Base-by-base conservation (phyloP, 176 grass and related monocot genomes). In the Tuctoria greenei region DNA sequence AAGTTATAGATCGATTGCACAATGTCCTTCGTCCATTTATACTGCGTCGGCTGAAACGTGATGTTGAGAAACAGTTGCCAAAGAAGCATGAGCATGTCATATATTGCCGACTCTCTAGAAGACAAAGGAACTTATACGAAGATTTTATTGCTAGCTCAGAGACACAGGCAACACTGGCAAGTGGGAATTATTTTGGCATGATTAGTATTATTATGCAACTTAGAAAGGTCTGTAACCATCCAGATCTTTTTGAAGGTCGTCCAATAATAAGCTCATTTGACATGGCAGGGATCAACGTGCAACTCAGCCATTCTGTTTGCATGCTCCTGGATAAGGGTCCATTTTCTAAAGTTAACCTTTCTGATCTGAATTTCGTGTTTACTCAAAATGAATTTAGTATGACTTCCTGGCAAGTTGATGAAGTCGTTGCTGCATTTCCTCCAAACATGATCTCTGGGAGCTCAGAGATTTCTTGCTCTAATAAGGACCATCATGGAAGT, bases 201-300 rank as follows among this genome's bases (percentile, higher is more conserved):
- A 99, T 99, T 74, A 99, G 95, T 73, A 85, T 99, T 79, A 99
- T 99, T 72, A 99, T 95, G 95, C 95, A 99, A 84, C 90, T 99
- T 56, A 86, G 95, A 52, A 99, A 99, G 80, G 95, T 99, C 39
- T 99, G 95, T 74, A 99, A 99, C 49, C 95, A 99, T 91, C 95
- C 95, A 21, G 95, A 99, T 92, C 88, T 99, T 72, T 99, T 99
- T 80, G 95, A 99, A 91, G 95, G 95, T 43, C 86, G 92, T 27
- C 92, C 95, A 69, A 99, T 99, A 80, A 81, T 99, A 79, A 99
- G 95, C 85, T 95, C 95, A 67, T 99, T 95, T 85, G 95, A 99
- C 74, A 99, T 99, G 91, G 69, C 86, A 83, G 92, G 92, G 70
- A 88, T 99, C 43, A 90, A 90, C 71, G 73, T 85, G 87, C 86